Conservation (phyloP, 352 stramenopile genomes). For the Pythium scleroteichum region DNA sequence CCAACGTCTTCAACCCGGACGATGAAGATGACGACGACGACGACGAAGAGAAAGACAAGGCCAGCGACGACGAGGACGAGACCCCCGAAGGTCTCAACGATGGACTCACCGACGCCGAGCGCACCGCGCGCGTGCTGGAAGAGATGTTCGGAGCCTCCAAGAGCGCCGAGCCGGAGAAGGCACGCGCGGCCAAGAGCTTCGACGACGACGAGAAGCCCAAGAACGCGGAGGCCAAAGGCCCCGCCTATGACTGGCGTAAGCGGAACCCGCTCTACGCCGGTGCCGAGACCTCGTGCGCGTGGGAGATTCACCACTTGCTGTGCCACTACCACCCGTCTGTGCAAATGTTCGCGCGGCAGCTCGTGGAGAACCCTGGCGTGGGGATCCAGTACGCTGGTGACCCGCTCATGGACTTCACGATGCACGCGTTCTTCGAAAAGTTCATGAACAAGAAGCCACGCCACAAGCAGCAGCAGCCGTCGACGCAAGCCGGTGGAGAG, state of each 20-base stretch:
- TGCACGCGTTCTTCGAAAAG: conserved; percentile 97
- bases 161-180: conserved; percentile 18
- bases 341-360: conserved; percentile 86
- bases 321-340: conserved; percentile 98
- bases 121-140: conserved; percentile 54
- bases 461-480: conserved; percentile 36
- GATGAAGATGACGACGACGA: conserved; percentile 33
- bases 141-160: conserved; percentile 59
- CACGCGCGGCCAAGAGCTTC: conserved; percentile 36
- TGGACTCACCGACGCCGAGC: conserved; percentile 51
- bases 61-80: conserved; percentile 33
- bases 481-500: conserved; percentile 6
- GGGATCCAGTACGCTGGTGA: conserved; percentile 94
- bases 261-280: conserved; percentile 86
- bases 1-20: conserved; percentile 29
- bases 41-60: conserved; percentile 27
- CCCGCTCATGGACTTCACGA: conserved; percentile 96
- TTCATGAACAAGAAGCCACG: conserved; percentile 98
- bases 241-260: conserved; percentile 80
- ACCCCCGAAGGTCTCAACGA: conserved; percentile 33
- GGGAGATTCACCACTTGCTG: conserved; percentile 92
- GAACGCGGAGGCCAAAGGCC: conserved; percentile 21
- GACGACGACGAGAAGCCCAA: conserved; percentile 35
- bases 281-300: conserved; percentile 79
- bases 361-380: conserved; percentile 51